Percentiles rank a stretch among this genome's conserved stretches.
phyloP scores from a whole-genome alignment of 192 early-diverging fungal species.

The Spizellomyces punctatus region DNA sequence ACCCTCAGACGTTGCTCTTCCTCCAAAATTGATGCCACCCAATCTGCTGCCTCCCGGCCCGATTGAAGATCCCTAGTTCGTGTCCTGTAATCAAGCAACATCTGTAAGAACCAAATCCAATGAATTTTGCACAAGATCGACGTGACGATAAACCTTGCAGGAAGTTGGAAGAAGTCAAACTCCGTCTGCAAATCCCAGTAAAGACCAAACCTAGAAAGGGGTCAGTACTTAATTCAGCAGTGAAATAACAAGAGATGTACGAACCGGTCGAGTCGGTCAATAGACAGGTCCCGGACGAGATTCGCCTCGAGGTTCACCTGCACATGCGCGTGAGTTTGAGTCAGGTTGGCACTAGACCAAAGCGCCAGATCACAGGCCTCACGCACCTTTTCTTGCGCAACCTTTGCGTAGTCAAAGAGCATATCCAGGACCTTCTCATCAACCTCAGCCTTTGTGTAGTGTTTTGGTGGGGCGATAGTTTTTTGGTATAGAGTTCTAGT shows the following conservation, averaged over 20 bases:
- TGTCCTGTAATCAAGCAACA: background rate
- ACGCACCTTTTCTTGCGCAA: constrained; percentile 29
- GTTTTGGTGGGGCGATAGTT: constrained; percentile 7
- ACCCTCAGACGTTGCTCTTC: constrained; percentile 31
- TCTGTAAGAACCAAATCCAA: background rate
- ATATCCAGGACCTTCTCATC: constrained; percentile 38
- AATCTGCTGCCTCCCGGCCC: constrained; percentile 45
- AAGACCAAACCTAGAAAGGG: constrained; percentile 10
- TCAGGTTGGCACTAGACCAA: background rate
- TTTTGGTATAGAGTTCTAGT: constrained; percentile 23
- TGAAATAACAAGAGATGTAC: no score
- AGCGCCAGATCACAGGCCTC: background rate
- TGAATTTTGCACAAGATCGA: background rate
- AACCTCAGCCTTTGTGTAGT: constrained; percentile 31
- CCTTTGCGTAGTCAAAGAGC: constrained; percentile 40
- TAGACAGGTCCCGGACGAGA: constrained; percentile 24
- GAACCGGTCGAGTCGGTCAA: constrained; percentile 23
- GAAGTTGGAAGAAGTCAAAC: constrained; percentile 19
- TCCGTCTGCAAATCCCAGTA: constrained; percentile 30
- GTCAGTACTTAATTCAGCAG: no score
- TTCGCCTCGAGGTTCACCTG: constrained; percentile 35
- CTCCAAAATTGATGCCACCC: constrained; percentile 36
- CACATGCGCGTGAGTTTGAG: no score
- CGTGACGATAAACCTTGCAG: constrained; percentile 3
- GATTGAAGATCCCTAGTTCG: constrained; percentile 31